Percentiles rank a stretch among this genome's conserved stretches.
Evolutionary conservation across 1,284 basidiomycete genomes (phyloP).

Genomic region (Naganishia sp.): DNA sequence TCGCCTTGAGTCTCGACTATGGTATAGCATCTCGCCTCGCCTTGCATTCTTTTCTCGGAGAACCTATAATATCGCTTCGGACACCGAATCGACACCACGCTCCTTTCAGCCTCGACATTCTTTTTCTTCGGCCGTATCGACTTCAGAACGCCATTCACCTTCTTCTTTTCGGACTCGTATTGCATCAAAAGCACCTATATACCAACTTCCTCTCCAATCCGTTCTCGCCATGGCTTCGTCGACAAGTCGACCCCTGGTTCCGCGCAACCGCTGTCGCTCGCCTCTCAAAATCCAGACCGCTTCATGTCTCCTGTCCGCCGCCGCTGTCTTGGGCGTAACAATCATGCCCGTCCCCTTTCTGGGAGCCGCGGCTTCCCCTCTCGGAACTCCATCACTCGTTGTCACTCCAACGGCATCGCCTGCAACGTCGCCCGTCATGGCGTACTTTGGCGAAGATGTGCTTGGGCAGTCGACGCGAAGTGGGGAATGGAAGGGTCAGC

Average conservation of each 20-base stretch:
- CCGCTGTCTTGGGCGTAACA: background rate
- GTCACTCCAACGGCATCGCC: conserved; percentile 4
- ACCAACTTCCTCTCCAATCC: background rate
- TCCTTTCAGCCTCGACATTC: conserved; percentile 14
- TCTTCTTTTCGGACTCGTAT: background rate
- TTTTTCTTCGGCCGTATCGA: background rate
- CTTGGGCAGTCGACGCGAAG: background rate
- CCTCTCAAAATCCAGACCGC: conserved; percentile 3
- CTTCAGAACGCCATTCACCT: background rate
- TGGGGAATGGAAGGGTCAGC: background rate
- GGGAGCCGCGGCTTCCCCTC: background rate
- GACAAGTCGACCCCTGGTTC: background rate
- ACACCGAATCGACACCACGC: background rate
- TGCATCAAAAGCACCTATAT: background rate
- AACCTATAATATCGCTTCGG: conserved; percentile 5
- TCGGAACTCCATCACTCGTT: background rate
- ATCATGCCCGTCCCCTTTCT: background rate
- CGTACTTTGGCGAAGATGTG: conserved; percentile 3
- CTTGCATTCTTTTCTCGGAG: too few relatives aligned
- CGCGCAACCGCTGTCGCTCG: background rate
- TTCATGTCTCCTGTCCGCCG: conserved; percentile 12
- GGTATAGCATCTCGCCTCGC: too few relatives aligned
- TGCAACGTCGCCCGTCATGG: background rate
- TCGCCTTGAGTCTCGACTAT: too few relatives aligned
- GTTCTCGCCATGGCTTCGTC: background rate